Conservation (phyloP, 345 rosid species). For the Melastoma malabathricum region DNA sequence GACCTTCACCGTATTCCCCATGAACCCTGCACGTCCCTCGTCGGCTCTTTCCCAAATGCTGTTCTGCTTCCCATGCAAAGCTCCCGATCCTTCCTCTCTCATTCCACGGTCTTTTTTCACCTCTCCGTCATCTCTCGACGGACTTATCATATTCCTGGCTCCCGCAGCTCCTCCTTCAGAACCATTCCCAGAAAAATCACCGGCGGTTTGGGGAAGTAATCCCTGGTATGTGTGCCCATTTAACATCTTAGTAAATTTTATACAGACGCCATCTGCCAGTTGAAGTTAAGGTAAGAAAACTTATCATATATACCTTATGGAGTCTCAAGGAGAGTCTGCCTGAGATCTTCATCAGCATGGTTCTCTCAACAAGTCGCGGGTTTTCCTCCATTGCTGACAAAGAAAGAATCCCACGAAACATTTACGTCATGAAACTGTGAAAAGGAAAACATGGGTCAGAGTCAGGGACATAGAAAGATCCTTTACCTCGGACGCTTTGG, state of each 20-base stretch:
- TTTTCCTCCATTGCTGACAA: slow-evolving; percentile 2
- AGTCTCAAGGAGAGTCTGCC: background rate
- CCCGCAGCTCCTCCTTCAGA: background rate
- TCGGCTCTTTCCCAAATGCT: no score
- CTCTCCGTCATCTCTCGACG: background rate
- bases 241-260: background rate
- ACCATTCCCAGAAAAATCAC: background rate
- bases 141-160: background rate
- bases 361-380: background rate
- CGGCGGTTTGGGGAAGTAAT: background rate
- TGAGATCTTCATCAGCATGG: background rate
- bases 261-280: background rate
- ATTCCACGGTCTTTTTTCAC: no score
- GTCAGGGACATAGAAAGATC: no score
- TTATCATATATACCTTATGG: slow-evolving; percentile 1
- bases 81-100: no score
- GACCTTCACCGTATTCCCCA: background rate
- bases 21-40: no score
- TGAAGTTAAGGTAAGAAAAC: background rate
- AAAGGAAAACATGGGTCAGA: background rate
- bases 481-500: slow-evolving; percentile 1
- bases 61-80: no score
- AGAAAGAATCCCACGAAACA: background rate
- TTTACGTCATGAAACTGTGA: background rate
- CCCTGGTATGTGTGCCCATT: no score